These are phyloP conservation scores for Xylaria curta DNA, from an alignment of 495 filamentous ascomycete species.

Conservation along the genomic window DNA sequence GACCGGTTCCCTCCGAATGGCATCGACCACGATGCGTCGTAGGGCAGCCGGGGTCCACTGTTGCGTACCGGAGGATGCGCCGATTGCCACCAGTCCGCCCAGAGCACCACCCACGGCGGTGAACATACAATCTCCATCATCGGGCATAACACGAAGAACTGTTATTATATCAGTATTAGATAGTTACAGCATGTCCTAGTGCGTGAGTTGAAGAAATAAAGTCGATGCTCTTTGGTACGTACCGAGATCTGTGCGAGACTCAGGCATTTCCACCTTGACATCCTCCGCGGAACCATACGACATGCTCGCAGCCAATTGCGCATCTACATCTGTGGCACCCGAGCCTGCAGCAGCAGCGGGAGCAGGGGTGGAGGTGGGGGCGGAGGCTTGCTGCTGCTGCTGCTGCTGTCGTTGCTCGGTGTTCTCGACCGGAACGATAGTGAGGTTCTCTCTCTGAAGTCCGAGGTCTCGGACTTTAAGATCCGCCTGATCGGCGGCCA, in stretches of 20 bases:
- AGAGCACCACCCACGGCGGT: conserved; percentile 84
- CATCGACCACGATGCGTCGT: conserved; percentile 79
- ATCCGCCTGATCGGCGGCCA: conserved; percentile 60
- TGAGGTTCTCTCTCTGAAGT: conserved; percentile 82
- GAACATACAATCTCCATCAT: conserved; percentile 96
- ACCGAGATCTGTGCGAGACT: conserved; percentile 31
- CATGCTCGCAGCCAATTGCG: conserved; percentile 16
- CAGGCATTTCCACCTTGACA: conserved; percentile 35
- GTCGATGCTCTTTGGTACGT: conserved; percentile 11
- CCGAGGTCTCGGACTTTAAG: conserved; percentile 58
- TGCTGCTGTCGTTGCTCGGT: not conserved
- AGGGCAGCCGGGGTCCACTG: conserved; percentile 66
- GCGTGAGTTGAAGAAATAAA: not conserved
- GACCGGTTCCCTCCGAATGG: conserved; percentile 74
- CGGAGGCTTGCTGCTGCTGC: not conserved
- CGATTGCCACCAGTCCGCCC: conserved; percentile 35
- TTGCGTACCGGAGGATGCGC: conserved; percentile 44
- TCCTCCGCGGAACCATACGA: conserved; percentile 29
- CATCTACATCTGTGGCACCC: conserved; percentile 9
- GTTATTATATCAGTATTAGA: not conserved
- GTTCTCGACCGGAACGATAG: conserved; percentile 62
- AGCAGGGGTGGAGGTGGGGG: conserved; percentile 1
- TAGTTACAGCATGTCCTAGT: not conserved
- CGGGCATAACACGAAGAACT: conserved; percentile 94
- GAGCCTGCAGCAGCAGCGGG: conserved; percentile 2